Percentiles rank a stretch among this genome's conserved stretches.
These are phyloP conservation scores for Salix viminalis DNA, from an alignment of 345 rosid genomes.

Conservation along the genomic window DNA sequence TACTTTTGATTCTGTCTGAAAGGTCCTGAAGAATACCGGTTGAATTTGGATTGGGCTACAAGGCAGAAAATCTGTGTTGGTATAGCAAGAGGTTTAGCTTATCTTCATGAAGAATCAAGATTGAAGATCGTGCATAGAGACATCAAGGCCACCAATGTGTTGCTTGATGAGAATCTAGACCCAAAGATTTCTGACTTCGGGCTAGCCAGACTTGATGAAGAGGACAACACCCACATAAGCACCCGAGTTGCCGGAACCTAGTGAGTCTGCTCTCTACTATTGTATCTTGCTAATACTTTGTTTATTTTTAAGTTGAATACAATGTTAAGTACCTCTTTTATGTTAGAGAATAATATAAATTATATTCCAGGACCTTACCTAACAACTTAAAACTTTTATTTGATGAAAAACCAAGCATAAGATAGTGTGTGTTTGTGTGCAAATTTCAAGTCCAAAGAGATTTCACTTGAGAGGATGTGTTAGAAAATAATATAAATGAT, in stretches of 20 bases:
- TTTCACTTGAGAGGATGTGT: too few relatives aligned
- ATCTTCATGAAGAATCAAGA: conserved; percentile 68
- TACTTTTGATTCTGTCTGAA: background rate
- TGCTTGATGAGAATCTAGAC: conserved; percentile 49
- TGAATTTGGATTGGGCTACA: conserved; percentile 56
- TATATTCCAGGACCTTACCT: too few relatives aligned
- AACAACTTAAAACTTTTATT: too few relatives aligned
- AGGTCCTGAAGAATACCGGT: conserved; percentile 17
- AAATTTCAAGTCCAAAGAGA: too few relatives aligned
- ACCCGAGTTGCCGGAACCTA: conserved; percentile 62
- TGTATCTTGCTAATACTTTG: too few relatives aligned
- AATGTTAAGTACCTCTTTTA: too few relatives aligned
- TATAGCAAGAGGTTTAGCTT: conserved; percentile 60
- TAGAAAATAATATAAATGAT: too few relatives aligned
- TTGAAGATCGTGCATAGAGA: conserved; percentile 69
- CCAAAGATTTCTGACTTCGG: conserved; percentile 71
- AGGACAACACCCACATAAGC: conserved; percentile 63
- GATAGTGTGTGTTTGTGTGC: too few relatives aligned
- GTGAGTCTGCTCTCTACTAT: conserved; percentile 25
- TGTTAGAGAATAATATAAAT: too few relatives aligned
- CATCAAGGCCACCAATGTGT: conserved; percentile 63
- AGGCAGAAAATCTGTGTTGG: conserved; percentile 62
- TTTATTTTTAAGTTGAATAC: too few relatives aligned
- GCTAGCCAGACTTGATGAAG: conserved; percentile 61
- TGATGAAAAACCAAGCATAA: too few relatives aligned